A percentile compares a stretch with the other conserved stretches of the same genome.
These are phyloP conservation scores for Wolfiporia cocos DNA, from an alignment of 1,284 basidiomycete species.

Conservation along the genomic window DNA sequence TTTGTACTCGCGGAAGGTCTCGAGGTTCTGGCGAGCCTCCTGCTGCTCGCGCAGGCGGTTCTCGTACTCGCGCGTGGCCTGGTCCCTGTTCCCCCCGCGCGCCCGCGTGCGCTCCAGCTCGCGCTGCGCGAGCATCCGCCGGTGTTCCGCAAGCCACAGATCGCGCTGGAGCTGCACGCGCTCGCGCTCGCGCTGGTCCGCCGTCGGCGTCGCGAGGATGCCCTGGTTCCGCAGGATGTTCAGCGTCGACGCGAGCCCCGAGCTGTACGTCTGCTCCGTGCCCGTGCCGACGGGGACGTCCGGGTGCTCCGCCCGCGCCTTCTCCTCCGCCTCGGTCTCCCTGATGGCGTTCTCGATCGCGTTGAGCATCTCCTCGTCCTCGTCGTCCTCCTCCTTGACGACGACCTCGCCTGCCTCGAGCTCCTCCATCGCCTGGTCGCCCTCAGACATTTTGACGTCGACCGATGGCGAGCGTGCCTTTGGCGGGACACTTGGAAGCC, in stretches of 20 bases:
- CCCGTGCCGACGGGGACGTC: conserved; percentile 51
- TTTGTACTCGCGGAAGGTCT: conserved; percentile 91
- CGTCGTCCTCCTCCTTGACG: conserved; percentile 73
- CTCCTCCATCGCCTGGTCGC: conserved; percentile 64
- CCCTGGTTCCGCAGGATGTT: conserved; percentile 90
- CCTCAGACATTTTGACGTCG: conserved; percentile 53
- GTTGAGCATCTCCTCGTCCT: conserved; percentile 67
- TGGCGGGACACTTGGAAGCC: conserved; percentile 28
- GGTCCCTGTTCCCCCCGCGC: conserved; percentile 84
- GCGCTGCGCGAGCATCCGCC: conserved; percentile 68
- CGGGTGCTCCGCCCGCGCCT: conserved; percentile 26
- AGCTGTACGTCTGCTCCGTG: conserved; percentile 65
- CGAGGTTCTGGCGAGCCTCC: conserved; percentile 80
- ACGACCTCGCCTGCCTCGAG: conserved; percentile 74
- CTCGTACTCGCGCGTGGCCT: conserved; percentile 92
- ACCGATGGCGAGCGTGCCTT: conserved; percentile 39
- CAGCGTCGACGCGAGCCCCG: conserved; percentile 86
- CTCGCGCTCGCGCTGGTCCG: conserved; percentile 78
- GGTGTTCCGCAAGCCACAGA: conserved; percentile 85
- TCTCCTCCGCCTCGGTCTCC: conserved; percentile 51
- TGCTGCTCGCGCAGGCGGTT: conserved; percentile 89
- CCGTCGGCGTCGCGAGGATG: conserved; percentile 61
- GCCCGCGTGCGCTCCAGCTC: conserved; percentile 75
- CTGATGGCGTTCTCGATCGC: conserved; percentile 66
- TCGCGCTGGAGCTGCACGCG: conserved; percentile 81